Conservation (phyloP, 768 basidiomycete species). For the Agaricus blazei region DNA sequence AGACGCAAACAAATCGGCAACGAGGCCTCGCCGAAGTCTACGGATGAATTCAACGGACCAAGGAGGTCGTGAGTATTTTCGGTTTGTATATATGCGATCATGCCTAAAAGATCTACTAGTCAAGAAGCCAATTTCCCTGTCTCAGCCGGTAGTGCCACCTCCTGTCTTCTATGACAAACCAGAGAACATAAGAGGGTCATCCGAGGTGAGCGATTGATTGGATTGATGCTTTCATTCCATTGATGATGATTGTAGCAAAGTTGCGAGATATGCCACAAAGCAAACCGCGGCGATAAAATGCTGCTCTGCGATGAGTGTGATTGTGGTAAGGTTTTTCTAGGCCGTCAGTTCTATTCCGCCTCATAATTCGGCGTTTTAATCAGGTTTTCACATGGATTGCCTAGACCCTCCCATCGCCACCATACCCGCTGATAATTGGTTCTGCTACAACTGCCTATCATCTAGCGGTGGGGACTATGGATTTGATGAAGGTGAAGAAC, state of each 20-base stretch:
- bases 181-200: constrained; percentile 39
- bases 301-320: constrained; percentile 56
- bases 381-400: constrained; percentile 97
- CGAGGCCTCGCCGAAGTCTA: constrained; percentile 46
- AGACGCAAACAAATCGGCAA: constrained; percentile 41
- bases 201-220: constrained; percentile 44
- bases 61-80: constrained; percentile 27
- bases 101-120: constrained; percentile 16
- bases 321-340: constrained; percentile 29
- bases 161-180: constrained; percentile 46
- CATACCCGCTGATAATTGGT: constrained; percentile 96
- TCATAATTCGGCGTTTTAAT: constrained; percentile 10
- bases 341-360: neutral
- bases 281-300: constrained; percentile 87
- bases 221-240: constrained; percentile 16
- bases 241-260: constrained; percentile 48
- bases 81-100: constrained; percentile 7
- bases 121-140: constrained; percentile 28
- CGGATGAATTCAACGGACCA: constrained; percentile 51
- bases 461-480: constrained; percentile 95
- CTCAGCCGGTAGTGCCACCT: constrained; percentile 33
- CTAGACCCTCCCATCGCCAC: constrained; percentile 82
- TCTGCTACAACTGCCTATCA: constrained; percentile 86
- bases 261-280: constrained; percentile 92
- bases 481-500: constrained; percentile 97